Base-by-base conservation (phyloP, 495 filamentous ascomycete genomes). In the Bacidia gigantensis region DNA sequence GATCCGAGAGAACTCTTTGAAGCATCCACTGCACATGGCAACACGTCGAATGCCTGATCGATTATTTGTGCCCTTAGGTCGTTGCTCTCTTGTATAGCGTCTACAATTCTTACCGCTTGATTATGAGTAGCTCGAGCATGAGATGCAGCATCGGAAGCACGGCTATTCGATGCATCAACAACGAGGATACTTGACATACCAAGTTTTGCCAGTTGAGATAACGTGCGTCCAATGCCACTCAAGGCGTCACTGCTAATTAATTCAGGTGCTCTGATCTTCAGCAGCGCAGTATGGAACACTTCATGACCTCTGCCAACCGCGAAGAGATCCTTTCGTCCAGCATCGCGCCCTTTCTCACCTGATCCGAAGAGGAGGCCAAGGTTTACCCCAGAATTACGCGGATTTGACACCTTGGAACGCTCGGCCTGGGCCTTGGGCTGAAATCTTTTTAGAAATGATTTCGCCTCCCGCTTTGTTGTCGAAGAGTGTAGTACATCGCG, bases 391-490 rank as follows among this genome's bases (percentile, higher is more conserved):
- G 47, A 50, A n/a, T 17, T n/a, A 3, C 26, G 32, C 22, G 18
- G 47, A 14, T 7, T 7, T 9, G 20, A 22, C 41, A 17, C 41
- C 41, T 44, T 7, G 12, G 17, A 17, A 18, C 41, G 9, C 20
- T 17, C 20, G 9, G 9, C 3, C 22, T 50, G 5, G 5, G 3
- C 25, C 23, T 2, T 50, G 5, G 22, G 22, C 1, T 35, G 20
- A 22, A 50, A 50, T 38, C 2, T 50, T 9, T 50, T 50, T 25
- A 96, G 71, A 60, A 95, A 96, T 9, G 83, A 80, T 64, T 83
- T 87, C 42, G 89, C 90, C 66, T 96, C 89, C 50, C 89, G 81
- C 65, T 86, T 90, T 0, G 90, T 95, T 1, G 88, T 81, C 3
- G 87, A 84, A 11, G 89, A 86, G 58, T 77, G 82, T 20, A 96